Evolutionary conservation across 352 stramenopile genomes (phyloP), one percentile per base, ranked within the genome.

Genomic region (Phytophthora fragariae): DNA sequence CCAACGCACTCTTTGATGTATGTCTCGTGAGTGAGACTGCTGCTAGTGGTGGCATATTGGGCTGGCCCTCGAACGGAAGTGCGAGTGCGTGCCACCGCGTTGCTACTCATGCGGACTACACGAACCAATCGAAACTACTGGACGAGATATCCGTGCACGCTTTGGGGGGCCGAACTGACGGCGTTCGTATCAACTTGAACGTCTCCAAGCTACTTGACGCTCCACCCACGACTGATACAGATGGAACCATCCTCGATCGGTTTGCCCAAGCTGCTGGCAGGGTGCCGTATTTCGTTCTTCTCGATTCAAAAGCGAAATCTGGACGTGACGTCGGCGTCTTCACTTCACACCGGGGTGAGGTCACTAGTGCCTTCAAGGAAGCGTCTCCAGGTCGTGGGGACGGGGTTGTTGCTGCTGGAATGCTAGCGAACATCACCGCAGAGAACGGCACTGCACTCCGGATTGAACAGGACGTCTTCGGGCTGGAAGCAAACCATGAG

Each of bases 11-110:
- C 1, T 94, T 94, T 69, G 89, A 96, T 53, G 57, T 94, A 12
- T 96, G 89, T 31, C 50, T 94, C 15, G 85, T 92, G 14, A 81
- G 79, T 57, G 89, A 96, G 59, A 96, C 88, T 7, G 79, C 84
- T 5, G 83, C 72, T 7, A 93, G 86, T 54, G 78, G 87, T 4
- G 89, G 88, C 6, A 78, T 96, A 27, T 90, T 96, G 57, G 75
- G 78, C 9, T 89, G 83, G 77, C 72, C 72, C 12, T 57, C 31
- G 10, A 56, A 72, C 6, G 73, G 63, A n/a, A 77, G 65, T 39
- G 39, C 57, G 2, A 57, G 64, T 3, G 72, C 72, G 0, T 96
- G 89, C 29, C 76, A 85, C 37, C 75, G 72, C 10, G 73, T 94
- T 52, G 57, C 62, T 24, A 96, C 89, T 0, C 84, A 93, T 68